Conservation (phyloP, 2,329 filamentous ascomycete genomes). For the Microascus cirrosus region DNA sequence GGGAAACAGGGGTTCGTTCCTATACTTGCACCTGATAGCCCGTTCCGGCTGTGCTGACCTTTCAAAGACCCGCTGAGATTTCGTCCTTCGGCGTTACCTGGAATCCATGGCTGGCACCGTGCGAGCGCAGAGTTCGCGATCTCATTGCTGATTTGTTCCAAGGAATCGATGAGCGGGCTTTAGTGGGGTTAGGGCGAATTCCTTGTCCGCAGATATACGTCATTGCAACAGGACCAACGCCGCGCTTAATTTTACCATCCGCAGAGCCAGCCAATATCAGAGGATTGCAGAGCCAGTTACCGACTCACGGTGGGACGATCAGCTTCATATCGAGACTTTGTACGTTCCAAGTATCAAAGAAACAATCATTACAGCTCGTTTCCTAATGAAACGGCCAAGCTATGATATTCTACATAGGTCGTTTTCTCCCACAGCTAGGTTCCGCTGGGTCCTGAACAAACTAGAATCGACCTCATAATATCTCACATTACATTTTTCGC, state of each 20-base stretch:
- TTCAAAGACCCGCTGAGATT: too few species aligned
- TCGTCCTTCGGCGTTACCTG: too few species aligned
- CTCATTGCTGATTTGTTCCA: not conserved
- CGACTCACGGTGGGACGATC: not conserved
- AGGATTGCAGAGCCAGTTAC: not conserved
- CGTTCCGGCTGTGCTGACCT: too few species aligned
- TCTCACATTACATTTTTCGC: not conserved
- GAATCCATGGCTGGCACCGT: too few species aligned
- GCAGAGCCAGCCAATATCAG: not conserved
- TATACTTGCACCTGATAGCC: too few species aligned
- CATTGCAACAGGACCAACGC: not conserved
- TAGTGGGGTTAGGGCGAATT: not conserved
- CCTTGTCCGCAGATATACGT: not conserved
- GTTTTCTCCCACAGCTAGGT: not conserved
- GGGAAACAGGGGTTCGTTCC: too few species aligned
- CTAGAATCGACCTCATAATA: not conserved
- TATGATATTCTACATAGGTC: not conserved
- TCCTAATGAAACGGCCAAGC: not conserved
- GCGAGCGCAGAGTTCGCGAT: too few species aligned
- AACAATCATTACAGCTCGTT: not conserved
- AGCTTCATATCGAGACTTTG: not conserved
- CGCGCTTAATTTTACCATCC: not conserved
- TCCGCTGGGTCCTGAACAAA: not conserved
- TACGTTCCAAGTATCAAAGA: not conserved
- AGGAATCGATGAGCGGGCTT: not conserved